Conservation (phyloP, 345 rosid genomes). For the Eutrema japonicum region DNA sequence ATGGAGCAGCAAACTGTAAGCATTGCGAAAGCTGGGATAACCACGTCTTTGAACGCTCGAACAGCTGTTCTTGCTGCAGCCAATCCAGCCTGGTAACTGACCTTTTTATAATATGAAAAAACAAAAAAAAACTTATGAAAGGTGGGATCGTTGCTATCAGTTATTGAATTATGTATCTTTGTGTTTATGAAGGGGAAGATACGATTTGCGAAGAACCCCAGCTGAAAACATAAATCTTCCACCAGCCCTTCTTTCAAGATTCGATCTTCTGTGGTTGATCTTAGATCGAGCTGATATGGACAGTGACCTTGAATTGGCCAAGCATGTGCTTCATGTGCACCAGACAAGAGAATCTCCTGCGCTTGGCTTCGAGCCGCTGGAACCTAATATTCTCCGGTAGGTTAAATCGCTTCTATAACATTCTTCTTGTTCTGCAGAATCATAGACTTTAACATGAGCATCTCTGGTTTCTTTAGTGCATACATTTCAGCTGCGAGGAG, state of each 20-base stretch:
- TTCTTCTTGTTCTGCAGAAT: constrained; percentile 1
- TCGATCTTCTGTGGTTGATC: constrained; percentile 95
- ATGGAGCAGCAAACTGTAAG: constrained; percentile 99
- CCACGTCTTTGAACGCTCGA: constrained; percentile 95
- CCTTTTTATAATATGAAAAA: background rate
- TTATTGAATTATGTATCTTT: constrained; percentile 27
- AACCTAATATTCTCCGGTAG: constrained; percentile 88
- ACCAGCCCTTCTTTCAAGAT: constrained; percentile 93
- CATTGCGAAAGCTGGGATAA: constrained; percentile 99
- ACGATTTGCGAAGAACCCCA: constrained; percentile 91
- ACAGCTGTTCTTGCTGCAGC: constrained; percentile 99
- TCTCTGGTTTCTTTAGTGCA: constrained; percentile 57
- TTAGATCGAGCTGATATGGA: constrained; percentile 98
- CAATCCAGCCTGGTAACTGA: constrained; percentile 92
- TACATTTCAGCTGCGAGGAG: constrained; percentile 94
- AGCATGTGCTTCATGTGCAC: constrained; percentile 93
- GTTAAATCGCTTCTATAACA: background rate
- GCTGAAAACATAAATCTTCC: constrained; percentile 98
- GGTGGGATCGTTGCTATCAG: constrained; percentile 17
- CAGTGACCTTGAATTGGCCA: constrained; percentile 90
- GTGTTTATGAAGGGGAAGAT: constrained; percentile 82
- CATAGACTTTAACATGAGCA: constrained; percentile 25
- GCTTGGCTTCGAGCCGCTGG: constrained; percentile 89
- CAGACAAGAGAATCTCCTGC: constrained; percentile 90
- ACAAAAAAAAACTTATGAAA: background rate